phyloP scores from a whole-genome alignment of 495 filamentous ascomycete genomes.

The Cercophora scortea region DNA sequence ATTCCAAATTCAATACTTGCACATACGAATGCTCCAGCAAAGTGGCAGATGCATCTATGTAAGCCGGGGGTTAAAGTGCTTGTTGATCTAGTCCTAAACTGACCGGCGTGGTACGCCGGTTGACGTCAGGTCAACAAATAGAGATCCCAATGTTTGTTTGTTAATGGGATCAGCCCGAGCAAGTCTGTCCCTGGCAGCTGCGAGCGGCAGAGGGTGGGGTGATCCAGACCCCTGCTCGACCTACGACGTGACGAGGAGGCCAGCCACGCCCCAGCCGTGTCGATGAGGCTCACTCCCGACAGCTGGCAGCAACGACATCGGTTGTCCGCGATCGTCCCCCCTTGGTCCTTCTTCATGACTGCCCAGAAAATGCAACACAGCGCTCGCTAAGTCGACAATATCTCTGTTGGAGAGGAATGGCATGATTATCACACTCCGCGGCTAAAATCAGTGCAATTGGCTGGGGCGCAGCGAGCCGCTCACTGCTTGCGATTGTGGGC shows the following conservation, averaged over 20 bases:
- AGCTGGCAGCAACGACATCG: slow-evolving; percentile 20
- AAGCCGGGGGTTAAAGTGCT: background rate
- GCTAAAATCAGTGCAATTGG: slow-evolving; percentile 23
- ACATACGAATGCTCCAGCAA: too few species aligned
- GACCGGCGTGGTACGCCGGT: slow-evolving; percentile 1
- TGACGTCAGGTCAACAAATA: background rate
- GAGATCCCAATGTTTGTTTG: background rate
- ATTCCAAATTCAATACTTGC: background rate
- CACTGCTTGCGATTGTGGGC: slow-evolving; percentile 6
- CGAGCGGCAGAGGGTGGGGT: background rate
- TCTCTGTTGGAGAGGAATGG: slow-evolving; percentile 2
- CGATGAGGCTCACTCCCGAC: slow-evolving; percentile 18
- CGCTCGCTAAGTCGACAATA: background rate
- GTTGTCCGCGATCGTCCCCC: background rate
- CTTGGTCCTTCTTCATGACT: background rate
- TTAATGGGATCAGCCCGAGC: background rate
- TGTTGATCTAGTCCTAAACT: background rate
- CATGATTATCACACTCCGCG: slow-evolving; percentile 12
- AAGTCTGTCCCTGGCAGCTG: background rate
- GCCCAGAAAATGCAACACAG: background rate
- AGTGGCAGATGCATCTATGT: slow-evolving; percentile 1
- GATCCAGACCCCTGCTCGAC: background rate
- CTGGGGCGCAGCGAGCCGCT: slow-evolving; percentile 17
- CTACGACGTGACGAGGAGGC: slow-evolving; percentile 1
- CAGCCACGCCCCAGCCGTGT: background rate